Percentiles rank a stretch among this genome's conserved stretches.
Evolutionary conservation across 2,329 filamentous ascomycete species (phyloP).

Genomic region (Ramichloridium luteum): DNA sequence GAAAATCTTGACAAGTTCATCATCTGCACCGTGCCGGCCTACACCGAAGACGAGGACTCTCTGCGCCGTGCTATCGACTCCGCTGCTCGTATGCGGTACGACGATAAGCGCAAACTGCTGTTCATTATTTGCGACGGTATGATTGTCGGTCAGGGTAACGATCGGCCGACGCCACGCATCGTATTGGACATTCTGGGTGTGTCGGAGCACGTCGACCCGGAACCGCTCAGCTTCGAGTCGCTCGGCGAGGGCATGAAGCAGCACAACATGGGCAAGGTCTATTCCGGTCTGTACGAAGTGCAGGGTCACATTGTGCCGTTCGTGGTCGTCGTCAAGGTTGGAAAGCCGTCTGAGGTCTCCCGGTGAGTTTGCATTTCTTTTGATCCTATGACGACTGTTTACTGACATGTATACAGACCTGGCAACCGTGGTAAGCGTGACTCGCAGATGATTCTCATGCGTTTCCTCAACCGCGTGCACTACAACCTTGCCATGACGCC

Average conservation of each 20-base stretch:
- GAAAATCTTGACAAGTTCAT: conserved; percentile 95
- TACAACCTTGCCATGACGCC: conserved; percentile 90
- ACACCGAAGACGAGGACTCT: conserved; percentile 95
- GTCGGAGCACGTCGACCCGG: conserved; percentile 90
- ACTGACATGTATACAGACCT: conserved; percentile 39
- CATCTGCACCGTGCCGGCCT: conserved; percentile 94
- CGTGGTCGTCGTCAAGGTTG: conserved; percentile 89
- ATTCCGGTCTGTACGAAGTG: conserved; percentile 92
- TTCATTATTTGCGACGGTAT: conserved; percentile 93
- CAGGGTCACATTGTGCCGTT: conserved; percentile 98
- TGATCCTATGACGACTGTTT: neutral
- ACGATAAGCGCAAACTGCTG: conserved; percentile 94
- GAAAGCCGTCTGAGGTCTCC: conserved; percentile 68
- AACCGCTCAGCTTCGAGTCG: conserved; percentile 85
- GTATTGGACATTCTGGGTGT: conserved; percentile 95
- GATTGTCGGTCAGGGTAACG: conserved; percentile 91
- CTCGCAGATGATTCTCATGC: conserved; percentile 89
- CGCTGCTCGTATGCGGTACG: conserved; percentile 84
- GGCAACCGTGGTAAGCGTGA: conserved; percentile 98
- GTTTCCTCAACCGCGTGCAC: conserved; percentile 95
- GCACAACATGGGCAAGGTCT: conserved; percentile 96
- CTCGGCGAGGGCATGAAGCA: conserved; percentile 81
- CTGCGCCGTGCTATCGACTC: conserved; percentile 88
- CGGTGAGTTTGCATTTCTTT: conserved; percentile 24
- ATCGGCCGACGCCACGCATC: conserved; percentile 93